phyloP scores from a whole-genome alignment of 2,329 filamentous ascomycete genomes.

The Penicillium sp. region DNA sequence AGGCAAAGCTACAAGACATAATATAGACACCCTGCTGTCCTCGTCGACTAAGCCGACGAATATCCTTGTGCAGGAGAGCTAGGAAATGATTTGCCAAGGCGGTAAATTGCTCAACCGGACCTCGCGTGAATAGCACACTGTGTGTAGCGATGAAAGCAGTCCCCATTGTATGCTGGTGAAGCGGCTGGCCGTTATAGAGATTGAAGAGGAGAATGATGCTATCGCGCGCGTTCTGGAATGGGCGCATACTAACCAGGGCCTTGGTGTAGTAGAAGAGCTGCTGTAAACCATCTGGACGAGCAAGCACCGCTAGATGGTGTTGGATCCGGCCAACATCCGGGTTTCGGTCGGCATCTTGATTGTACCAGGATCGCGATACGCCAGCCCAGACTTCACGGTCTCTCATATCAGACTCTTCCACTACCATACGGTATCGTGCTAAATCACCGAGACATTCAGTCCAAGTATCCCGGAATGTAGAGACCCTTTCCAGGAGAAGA shows the following conservation, averaged over 20 bases:
- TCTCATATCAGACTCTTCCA: constrained; percentile 75
- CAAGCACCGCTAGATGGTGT: constrained; percentile 75
- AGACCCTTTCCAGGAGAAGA: constrained; percentile 79
- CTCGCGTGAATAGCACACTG: constrained; percentile 47
- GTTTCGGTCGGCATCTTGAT: constrained; percentile 72
- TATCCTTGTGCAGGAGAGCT: constrained; percentile 47
- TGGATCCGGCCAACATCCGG: constrained; percentile 77
- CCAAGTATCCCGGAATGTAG: constrained; percentile 83
- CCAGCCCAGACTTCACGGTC: constrained; percentile 79
- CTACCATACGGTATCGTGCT: constrained; percentile 83
- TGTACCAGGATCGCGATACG: constrained; percentile 81
- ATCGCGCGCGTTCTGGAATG: constrained; percentile 57
- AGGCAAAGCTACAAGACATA: constrained; percentile 54
- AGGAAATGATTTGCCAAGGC: constrained; percentile 42
- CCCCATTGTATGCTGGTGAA: constrained; percentile 39
- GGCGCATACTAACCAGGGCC: constrained; percentile 54
- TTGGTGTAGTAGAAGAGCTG: constrained; percentile 61
- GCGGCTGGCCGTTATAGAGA: constrained; percentile 44
- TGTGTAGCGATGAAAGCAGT: constrained; percentile 55
- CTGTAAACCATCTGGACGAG: constrained; percentile 56
- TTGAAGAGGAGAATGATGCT: constrained; percentile 57
- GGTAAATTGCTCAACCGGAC: constrained; percentile 39
- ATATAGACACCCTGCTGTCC: constrained; percentile 54
- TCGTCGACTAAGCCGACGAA: constrained; percentile 51
- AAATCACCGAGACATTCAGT: constrained; percentile 89